These are phyloP conservation scores for Lizonia empirigonia DNA, from an alignment of 2,329 filamentous ascomycete species.

Conservation along the genomic window DNA sequence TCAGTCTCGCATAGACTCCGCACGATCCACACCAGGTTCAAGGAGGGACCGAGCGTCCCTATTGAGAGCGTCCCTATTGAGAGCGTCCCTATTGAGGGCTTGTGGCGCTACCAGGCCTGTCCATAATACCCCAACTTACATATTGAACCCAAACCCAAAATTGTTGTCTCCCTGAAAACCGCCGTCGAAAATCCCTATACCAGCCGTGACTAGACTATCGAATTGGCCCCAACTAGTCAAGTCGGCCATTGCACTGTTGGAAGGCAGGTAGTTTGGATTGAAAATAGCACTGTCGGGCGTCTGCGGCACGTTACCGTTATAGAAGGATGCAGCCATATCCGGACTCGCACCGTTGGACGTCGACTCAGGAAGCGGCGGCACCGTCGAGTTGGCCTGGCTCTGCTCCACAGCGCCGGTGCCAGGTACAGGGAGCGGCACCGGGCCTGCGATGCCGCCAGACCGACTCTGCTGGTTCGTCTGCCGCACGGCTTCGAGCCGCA, in stretches of 20 bases:
- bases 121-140: conserved; percentile 2
- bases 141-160: conserved; percentile 30
- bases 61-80: too few species aligned
- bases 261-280: conserved; percentile 27
- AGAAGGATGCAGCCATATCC: conserved; percentile 18
- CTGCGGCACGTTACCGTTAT: conserved; percentile 29
- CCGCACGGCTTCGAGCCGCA: conserved; percentile 51
- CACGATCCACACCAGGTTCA: not conserved
- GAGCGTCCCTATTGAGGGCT: too few species aligned
- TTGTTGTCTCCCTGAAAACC: conserved; percentile 31
- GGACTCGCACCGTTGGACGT: conserved; percentile 24
- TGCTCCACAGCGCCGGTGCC: conserved; percentile 1
- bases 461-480: conserved; percentile 26
- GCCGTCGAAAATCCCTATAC: conserved; percentile 41
- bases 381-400: not conserved
- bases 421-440: not conserved
- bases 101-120: not conserved
- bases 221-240: conserved; percentile 48
- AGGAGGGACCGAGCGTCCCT: not conserved
- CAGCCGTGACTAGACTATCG: conserved; percentile 45
- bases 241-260: conserved; percentile 40
- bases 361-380: conserved; percentile 6
- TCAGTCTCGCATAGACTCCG: not conserved
- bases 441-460: not conserved
- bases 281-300: conserved; percentile 40